Percentiles rank a stretch among this genome's conserved stretches.
phyloP scores from a whole-genome alignment of 257 asterid species.

The Gentiana macrophylla region DNA sequence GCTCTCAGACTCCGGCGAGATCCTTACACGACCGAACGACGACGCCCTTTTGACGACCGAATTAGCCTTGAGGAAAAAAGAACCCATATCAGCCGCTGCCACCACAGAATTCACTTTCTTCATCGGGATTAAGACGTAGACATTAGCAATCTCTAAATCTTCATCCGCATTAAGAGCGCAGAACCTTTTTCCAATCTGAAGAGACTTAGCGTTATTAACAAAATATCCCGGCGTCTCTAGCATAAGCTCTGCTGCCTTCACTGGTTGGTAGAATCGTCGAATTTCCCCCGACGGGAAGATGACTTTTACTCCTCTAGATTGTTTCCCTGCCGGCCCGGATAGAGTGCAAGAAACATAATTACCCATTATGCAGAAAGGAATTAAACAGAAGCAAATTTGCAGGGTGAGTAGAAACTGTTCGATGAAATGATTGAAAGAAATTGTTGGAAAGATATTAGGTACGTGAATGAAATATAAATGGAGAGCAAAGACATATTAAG shows the following conservation, averaged over 20 bases:
- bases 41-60: constrained; percentile 20
- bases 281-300: constrained; percentile 29
- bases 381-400: too few species aligned
- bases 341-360: constrained; percentile 17
- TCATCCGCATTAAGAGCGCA: constrained; percentile 37
- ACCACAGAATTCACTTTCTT: constrained; percentile 34
- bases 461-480: too few species aligned
- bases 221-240: constrained; percentile 23
- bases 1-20: constrained; percentile 19
- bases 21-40: constrained; percentile 19
- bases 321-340: constrained; percentile 11
- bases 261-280: constrained; percentile 18
- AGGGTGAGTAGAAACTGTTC: too few species aligned
- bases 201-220: constrained; percentile 22
- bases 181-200: constrained; percentile 32
- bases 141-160: constrained; percentile 36
- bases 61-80: constrained; percentile 27
- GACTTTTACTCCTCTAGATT: constrained; percentile 20
- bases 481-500: too few species aligned
- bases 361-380: constrained; percentile 13
- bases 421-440: too few species aligned
- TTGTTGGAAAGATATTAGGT: too few species aligned
- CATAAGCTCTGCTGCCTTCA: constrained; percentile 36
- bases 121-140: constrained; percentile 47
- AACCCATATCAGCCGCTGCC: constrained; percentile 32